Evolutionary conservation across 177 flowering plant genomes (phyloP), one percentile per base, ranked within the genome.

Genomic region (Tripterygium wilfordii): DNA sequence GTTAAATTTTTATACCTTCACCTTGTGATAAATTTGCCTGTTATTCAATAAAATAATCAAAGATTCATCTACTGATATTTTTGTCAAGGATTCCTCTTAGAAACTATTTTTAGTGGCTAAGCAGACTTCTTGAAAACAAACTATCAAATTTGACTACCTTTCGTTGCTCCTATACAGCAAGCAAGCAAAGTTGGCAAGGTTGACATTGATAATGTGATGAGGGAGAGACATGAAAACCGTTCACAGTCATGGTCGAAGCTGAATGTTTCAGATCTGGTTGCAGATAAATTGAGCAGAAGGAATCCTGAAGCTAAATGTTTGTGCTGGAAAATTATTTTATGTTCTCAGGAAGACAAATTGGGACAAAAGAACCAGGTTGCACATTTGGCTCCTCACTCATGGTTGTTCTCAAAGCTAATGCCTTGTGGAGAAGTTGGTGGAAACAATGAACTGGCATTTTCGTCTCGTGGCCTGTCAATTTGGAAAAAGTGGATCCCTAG

Each of bases 381-480:
- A 17, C 38, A 57, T 52, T 55, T 57, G 26, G 57, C 64, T 6
- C 72, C 72, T 25, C 53, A 52, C 31, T 45, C 48, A 10, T 92
- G 98, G 98, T 61, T 92, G 71, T 71, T 22, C 23, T 77, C 86
- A 38, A 92, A 88, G 70, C 75, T 92, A 30, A 70, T 86, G 72
- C 85, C 89, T 43, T 30, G 44, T 8, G 18, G 26, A 22, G 57
- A 67, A 14, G 66, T 62, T 42, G 63, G 51, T 55, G 71, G 60
- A 41, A 69, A 64, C 29, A 56, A 63, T 42, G 76, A 64, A 50
- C 50, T 85, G 61, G 62, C 66, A 12, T 25, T 76, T 48, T 78
- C 83, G 33, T 75, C 78, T 49, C 66, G 79, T 39, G 77, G 74
- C 30, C 44, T 91, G 38, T 67, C 96, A 21, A 68, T 85, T 43